phyloP scores from a whole-genome alignment of 2,329 filamentous ascomycete species.

The Aspergillus latus region DNA sequence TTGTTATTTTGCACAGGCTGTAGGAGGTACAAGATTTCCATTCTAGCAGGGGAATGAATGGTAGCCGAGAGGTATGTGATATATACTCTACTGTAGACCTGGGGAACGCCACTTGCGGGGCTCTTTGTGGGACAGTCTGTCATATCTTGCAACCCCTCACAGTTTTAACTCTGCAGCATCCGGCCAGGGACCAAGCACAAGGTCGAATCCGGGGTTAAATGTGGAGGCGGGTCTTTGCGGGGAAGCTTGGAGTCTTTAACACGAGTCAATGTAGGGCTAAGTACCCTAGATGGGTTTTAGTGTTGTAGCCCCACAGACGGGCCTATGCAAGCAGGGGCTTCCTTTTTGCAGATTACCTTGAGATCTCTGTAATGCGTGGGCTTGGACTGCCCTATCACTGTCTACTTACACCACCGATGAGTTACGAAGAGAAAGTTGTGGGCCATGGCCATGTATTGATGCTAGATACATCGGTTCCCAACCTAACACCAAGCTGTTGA shows the following conservation, averaged over 20 bases:
- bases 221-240: constrained; percentile 6
- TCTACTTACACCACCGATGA: no score
- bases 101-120: not conserved
- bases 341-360: not conserved
- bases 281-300: not conserved
- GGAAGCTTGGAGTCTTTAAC: not conserved
- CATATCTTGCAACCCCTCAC: not conserved
- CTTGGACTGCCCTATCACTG: no score
- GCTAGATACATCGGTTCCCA: not conserved
- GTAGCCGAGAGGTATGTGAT: not conserved
- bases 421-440: not conserved
- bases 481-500: not conserved
- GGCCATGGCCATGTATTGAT: not conserved
- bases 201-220: not conserved
- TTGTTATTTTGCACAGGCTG: not conserved
- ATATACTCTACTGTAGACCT: not conserved
- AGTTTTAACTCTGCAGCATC: not conserved
- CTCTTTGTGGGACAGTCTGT: constrained; percentile 1
- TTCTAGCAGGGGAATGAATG: not conserved
- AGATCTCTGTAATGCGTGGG: no score
- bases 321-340: not conserved
- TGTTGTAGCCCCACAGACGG: not conserved
- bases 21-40: not conserved
- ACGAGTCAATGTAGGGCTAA: not conserved
- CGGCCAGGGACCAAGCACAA: not conserved